Evolutionary conservation across 2,329 filamentous ascomycete genomes (phyloP), one percentile per base, ranked within the genome.

Genomic region (Ceratocystis ficicola): DNA sequence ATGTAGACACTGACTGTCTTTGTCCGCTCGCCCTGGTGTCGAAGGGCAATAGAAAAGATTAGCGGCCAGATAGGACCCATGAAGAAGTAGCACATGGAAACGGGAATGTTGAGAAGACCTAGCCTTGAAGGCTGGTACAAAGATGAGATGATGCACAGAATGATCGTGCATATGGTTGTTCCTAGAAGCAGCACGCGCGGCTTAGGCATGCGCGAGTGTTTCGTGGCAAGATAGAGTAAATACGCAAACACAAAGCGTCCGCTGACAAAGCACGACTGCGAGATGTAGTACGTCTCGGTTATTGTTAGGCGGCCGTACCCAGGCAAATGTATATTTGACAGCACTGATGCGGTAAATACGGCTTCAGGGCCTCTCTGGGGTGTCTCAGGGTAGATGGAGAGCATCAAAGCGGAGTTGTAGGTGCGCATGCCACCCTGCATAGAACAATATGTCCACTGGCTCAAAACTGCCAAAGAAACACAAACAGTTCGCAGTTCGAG

Each of bases 11-110:
- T 86, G 0, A 87, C 89, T 61, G 86, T 82, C 76, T 95, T 95
- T 3, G 88, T 91, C 69, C 89, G 82, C n/a, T 83, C 81, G 0
- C 90, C 90, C 62, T 95, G 83, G 0, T 90, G 90, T 2, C 89
- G 83, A 67, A 95, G 85, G 2, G 87, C 88, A 12, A 94, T 81
- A 2, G 88, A 85, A 70, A 91, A 90, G 68, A 94, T 86, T 1
- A 92, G 85, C 0, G 91, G 90, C 79, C 89, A 95, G 70, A 90
- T 83, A 63, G 90, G 89, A 0, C 86, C 88, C 73, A 93, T 89
- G 71, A 89, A 90, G 74, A 95, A 90, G 69, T 90, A 86, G 69
- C 88, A 87, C 32, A 92, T 71, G 48, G 86, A 78, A 1, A 88
- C 76, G 69, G 89, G 86, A n/a, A 83, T 78, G 28, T 78, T 75